Evolutionary conservation across 345 rosid species (phyloP).

Genomic region (Eucalyptus globulus): DNA sequence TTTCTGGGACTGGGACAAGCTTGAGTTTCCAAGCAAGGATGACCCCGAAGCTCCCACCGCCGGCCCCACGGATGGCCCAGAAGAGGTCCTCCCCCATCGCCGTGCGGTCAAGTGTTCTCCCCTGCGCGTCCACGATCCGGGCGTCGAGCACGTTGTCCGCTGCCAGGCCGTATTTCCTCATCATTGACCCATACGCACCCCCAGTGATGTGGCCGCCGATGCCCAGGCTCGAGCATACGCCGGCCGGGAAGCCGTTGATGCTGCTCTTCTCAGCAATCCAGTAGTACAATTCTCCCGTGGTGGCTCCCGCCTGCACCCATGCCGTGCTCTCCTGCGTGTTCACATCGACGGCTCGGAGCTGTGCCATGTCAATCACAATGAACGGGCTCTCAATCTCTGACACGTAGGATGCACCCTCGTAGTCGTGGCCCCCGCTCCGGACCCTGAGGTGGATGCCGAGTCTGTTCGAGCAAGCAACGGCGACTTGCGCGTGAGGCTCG

Average conservation of each 20-base stretch:
- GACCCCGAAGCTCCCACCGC: conserved; percentile 43
- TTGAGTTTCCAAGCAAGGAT: conserved; percentile 31
- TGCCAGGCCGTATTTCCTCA: conserved; percentile 36
- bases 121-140: conserved; percentile 24
- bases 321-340: conserved; percentile 16
- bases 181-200: conserved; percentile 47
- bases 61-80: conserved; percentile 63
- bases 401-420: conserved; percentile 8
- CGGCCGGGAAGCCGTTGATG: conserved; percentile 29
- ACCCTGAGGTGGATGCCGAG: not conserved
- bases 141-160: conserved; percentile 49
- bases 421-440: conserved; percentile 22
- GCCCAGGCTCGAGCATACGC: conserved; percentile 31
- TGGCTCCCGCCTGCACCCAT: conserved; percentile 48
- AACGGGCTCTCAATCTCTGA: conserved; percentile 5
- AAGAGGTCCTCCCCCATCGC: conserved; percentile 42
- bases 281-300: conserved; percentile 35
- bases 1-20: conserved; percentile 32
- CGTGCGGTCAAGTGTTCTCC: conserved; percentile 22
- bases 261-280: conserved; percentile 25
- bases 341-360: conserved; percentile 24
- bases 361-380: conserved; percentile 24
- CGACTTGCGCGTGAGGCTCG: conserved; percentile 5
- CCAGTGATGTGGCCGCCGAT: conserved; percentile 37
- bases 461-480: conserved; percentile 1